Evolutionary conservation across 2,329 filamentous ascomycete species (phyloP), one percentile per base, ranked within the genome.

Genomic region (Onygenales sp.): DNA sequence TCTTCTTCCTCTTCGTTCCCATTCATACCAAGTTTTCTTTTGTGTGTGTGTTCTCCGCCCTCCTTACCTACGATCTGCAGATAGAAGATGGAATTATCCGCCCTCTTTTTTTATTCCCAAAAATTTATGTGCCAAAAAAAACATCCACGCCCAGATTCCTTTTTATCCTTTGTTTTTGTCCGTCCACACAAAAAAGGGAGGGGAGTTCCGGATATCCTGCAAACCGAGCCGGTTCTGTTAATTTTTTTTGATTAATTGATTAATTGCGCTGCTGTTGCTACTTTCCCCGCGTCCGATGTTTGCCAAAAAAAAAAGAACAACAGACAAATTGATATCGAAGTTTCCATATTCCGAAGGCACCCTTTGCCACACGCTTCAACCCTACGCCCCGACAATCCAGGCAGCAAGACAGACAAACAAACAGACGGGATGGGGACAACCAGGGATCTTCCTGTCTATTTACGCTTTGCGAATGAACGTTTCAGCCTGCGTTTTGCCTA

Each of bases 121-220:
- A 14, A 65, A 60, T 64, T 62, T 63, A 68, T 69, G 72, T 72
- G 70, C 74, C 73, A 77, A 70, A 72, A 78, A 85, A 82, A 85
- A 83, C 82, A 85, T 53, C 53, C 59, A 51, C 55, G 54, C 46
- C 21, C 21, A 27, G 21, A 27, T 50, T 47, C 48, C 41, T 54
- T 56, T 55, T 57, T 52, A 36, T 61, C 21, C 21, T 27, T 27
- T 27, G 21, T 27, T 27, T 27, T 27, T 27, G 21, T 27, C 21
- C 21, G 21, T 27, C 21, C 21, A 27, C 21, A 27, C 21, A 51
- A 52, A 51, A 48, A 45, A 44, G 10, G 71, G 70, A 72, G 71
- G 70, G 82, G 84, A 84, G 84, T 85, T 87, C 85, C 85, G 85
- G 85, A 88, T 88, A 87, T 87, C 84, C 86, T 81, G 83, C 84